These are phyloP conservation scores for Craspedostauros australis DNA, from an alignment of 108 stramenopile species.

Conservation along the genomic window DNA sequence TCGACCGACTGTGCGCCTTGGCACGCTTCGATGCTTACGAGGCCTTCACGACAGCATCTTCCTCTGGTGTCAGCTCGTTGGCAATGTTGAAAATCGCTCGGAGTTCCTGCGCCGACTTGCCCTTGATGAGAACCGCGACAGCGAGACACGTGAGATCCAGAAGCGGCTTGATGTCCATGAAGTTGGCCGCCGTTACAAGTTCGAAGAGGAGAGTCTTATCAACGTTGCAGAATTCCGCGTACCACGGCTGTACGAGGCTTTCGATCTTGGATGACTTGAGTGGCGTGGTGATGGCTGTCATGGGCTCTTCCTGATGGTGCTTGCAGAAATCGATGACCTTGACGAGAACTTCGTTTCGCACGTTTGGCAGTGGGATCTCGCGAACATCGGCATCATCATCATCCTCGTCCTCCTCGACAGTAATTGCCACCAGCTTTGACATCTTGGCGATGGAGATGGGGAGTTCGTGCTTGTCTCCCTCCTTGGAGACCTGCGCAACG, in stretches of 20 bases:
- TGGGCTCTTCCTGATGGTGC: constrained; percentile 84
- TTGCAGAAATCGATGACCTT: constrained; percentile 98
- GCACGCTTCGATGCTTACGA: constrained; percentile 66
- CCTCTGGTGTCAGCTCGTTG: constrained; percentile 93
- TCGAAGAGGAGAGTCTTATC: constrained; percentile 71
- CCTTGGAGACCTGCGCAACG: constrained; percentile 68
- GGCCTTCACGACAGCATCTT: too few species aligned
- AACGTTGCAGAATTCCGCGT: constrained; percentile 88
- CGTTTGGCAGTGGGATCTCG: constrained; percentile 97
- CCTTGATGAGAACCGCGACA: constrained; percentile 71
- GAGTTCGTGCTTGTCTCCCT: constrained; percentile 91
- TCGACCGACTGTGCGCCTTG: constrained; percentile 93
- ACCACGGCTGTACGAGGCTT: constrained; percentile 96
- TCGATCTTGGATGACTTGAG: constrained; percentile 86
- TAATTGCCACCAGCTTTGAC: constrained; percentile 87
- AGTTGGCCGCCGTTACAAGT: constrained; percentile 78
- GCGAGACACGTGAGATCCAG: constrained; percentile 74
- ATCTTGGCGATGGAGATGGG: constrained; percentile 85
- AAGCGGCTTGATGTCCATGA: constrained; percentile 79
- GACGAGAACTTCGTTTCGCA: constrained; percentile 80
- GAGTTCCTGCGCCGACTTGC: constrained; percentile 92
- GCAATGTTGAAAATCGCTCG: constrained; percentile 94
- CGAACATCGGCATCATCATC: constrained; percentile 77
- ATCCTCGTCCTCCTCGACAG: constrained; percentile 80
- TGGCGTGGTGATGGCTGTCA: constrained; percentile 97